Percentiles rank a stretch among this genome's conserved stretches.
Evolutionary conservation across 108 stramenopile genomes (phyloP).

Genomic region (Fragilariopsis cylindrus): DNA sequence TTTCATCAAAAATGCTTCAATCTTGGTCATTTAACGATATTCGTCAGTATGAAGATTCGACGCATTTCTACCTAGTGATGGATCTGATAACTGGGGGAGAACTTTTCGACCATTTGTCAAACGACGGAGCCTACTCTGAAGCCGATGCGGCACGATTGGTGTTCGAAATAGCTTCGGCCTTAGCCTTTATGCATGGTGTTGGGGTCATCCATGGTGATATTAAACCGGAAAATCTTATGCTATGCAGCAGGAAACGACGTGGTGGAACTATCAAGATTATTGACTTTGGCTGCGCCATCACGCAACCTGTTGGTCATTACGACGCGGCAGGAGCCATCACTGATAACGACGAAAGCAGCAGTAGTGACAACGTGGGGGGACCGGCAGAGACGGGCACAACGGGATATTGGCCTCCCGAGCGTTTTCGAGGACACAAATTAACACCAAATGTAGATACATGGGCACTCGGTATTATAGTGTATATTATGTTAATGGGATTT

Average conservation of each 20-base stretch:
- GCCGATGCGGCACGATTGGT: conserved; percentile 71
- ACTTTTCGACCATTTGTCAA: conserved; percentile 77
- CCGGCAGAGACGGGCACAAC: conserved; percentile 71
- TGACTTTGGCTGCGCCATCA: conserved; percentile 88
- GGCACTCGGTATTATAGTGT: conserved; percentile 82
- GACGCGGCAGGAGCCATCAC: conserved; percentile 58
- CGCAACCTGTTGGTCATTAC: conserved; percentile 48
- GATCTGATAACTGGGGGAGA: conserved; percentile 78
- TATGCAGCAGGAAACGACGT: conserved; percentile 54
- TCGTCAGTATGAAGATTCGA: conserved; percentile 30
- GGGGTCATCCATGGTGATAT: conserved; percentile 75
- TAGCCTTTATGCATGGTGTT: conserved; percentile 77
- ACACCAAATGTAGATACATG: conserved; percentile 70
- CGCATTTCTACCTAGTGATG: conserved; percentile 78
- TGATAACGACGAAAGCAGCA: conserved; percentile 65
- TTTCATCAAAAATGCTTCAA: not conserved
- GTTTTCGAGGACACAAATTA: conserved; percentile 36
- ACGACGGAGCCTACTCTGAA: conserved; percentile 77
- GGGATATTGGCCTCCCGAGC: conserved; percentile 60
- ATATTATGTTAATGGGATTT: conserved; percentile 84
- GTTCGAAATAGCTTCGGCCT: conserved; percentile 69
- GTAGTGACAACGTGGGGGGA: conserved; percentile 41
- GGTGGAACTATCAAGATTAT: conserved; percentile 79
- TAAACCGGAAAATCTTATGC: conserved; percentile 83
- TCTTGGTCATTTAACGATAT: not conserved